phyloP scores from a whole-genome alignment of 495 filamentous ascomycete species.

The Penicillium coprophilum region DNA sequence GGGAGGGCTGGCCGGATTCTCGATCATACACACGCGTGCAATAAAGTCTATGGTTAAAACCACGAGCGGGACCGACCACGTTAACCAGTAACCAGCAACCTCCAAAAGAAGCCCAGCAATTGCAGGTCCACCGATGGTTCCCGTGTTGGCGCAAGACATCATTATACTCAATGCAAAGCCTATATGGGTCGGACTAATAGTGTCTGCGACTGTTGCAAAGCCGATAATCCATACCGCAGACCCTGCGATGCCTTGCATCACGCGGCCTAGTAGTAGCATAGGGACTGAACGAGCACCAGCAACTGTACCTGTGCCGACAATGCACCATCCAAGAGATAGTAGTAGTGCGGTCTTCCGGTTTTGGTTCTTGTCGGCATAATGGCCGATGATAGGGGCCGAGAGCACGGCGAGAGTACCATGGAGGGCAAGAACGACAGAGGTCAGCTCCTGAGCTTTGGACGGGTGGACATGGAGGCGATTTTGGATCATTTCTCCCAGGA shows the following conservation, averaged over 20 bases:
- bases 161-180: constrained; percentile 12
- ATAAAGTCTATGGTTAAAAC: constrained; percentile 12
- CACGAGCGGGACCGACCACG: constrained; percentile 9
- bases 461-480: constrained; percentile 11
- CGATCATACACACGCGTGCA: constrained; percentile 13
- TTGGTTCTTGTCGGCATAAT: constrained; percentile 10
- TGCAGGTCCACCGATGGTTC: constrained; percentile 1
- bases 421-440: constrained; percentile 9
- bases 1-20: neutral
- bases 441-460: constrained; percentile 13
- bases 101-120: neutral
- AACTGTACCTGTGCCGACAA: constrained; percentile 1
- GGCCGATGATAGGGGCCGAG: constrained; percentile 9
- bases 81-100: constrained; percentile 9
- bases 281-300: neutral
- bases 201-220: constrained; percentile 13
- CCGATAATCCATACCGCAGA: constrained; percentile 21
- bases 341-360: neutral
- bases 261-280: constrained; percentile 12
- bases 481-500: constrained; percentile 14
- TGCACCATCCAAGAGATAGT: neutral
- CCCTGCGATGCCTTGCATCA: constrained; percentile 16
- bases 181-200: neutral
- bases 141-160: constrained; percentile 6
- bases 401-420: constrained; percentile 8